Percentiles rank a stretch among this genome's conserved stretches.
phyloP scores from a whole-genome alignment of 371 early-diverging fungal species.

The Batkoa obscura region DNA sequence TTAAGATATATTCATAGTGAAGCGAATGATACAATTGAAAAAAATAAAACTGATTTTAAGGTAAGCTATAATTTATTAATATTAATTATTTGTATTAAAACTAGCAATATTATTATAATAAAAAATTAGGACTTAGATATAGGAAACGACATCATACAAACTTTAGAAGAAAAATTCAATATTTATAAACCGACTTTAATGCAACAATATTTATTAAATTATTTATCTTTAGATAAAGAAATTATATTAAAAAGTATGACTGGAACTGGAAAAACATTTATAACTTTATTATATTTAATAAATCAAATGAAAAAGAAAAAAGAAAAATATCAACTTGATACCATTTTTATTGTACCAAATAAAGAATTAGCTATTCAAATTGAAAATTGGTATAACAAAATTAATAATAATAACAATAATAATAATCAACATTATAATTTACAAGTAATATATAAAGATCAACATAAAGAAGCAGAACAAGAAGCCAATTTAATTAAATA shows the following conservation, averaged over 20 bases:
- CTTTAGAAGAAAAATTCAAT: conserved; percentile 20
- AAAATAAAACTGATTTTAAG: too few species aligned
- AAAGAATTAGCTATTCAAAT: conserved; percentile 77
- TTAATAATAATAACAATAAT: conserved; percentile 10
- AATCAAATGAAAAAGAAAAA: conserved; percentile 14
- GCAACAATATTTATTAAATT: conserved; percentile 34
- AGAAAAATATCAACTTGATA: conserved; percentile 9
- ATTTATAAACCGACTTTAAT: conserved; percentile 24
- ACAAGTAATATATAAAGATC: conserved; percentile 10
- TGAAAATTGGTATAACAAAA: conserved; percentile 19
- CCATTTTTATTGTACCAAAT: conserved; percentile 64
- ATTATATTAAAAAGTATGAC: conserved; percentile 47
- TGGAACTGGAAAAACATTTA: conserved; percentile 67
- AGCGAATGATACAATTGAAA: too few species aligned
- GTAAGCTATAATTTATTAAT: not conserved
- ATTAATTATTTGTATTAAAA: not conserved
- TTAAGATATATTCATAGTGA: too few species aligned
- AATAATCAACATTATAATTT: conserved; percentile 11
- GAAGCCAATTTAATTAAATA: conserved; percentile 5
- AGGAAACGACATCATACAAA: conserved; percentile 17
- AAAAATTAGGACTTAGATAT: conserved; percentile 31
- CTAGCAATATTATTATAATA: not conserved
- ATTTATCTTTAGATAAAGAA: conserved; percentile 28
- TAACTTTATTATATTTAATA: conserved; percentile 30
- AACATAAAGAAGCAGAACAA: conserved; percentile 6